Conservation (phyloP, 345 rosid species). For the Syzygium aqueum region DNA sequence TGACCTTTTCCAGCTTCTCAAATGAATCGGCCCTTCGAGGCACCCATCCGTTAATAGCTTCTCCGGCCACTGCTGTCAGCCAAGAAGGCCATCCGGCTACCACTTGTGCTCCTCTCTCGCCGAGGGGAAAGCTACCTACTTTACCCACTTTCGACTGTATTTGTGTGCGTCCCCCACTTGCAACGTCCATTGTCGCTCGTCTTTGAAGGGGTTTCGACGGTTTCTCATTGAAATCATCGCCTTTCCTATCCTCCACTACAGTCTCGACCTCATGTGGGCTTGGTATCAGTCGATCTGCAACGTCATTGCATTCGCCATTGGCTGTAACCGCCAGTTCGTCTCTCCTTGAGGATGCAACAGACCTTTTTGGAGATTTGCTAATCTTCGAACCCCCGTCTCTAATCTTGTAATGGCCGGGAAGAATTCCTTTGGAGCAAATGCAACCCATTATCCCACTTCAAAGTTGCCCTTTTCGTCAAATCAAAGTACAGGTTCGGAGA, state of each 20-base stretch:
- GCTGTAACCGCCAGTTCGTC: constrained; percentile 25
- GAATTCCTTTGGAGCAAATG: constrained; percentile 68
- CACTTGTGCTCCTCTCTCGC: constrained; percentile 66
- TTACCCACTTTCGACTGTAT: constrained; percentile 19
- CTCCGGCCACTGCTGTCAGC: constrained; percentile 90
- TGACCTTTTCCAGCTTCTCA: constrained; percentile 91
- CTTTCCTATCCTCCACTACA: constrained; percentile 25
- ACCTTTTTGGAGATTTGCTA: constrained; percentile 24
- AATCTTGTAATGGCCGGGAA: constrained; percentile 16
- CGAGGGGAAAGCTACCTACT: constrained; percentile 36
- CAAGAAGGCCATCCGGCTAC: constrained; percentile 99
- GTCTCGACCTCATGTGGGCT: constrained; percentile 14
- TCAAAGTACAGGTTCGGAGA: neutral
- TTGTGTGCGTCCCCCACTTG: constrained; percentile 12
- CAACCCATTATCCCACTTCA: constrained; percentile 55
- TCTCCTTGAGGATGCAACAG: constrained; percentile 17
- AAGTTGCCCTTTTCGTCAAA: neutral
- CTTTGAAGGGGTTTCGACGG: constrained; percentile 16
- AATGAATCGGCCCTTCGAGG: constrained; percentile 88
- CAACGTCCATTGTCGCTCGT: constrained; percentile 13
- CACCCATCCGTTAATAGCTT: constrained; percentile 93
- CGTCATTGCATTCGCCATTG: constrained; percentile 25
- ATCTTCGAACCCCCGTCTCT: constrained; percentile 17
- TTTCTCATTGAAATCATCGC: constrained; percentile 2
- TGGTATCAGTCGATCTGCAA: constrained; percentile 25